phyloP scores from a whole-genome alignment of 106 monocot species.

The Vanilla planifolia region DNA sequence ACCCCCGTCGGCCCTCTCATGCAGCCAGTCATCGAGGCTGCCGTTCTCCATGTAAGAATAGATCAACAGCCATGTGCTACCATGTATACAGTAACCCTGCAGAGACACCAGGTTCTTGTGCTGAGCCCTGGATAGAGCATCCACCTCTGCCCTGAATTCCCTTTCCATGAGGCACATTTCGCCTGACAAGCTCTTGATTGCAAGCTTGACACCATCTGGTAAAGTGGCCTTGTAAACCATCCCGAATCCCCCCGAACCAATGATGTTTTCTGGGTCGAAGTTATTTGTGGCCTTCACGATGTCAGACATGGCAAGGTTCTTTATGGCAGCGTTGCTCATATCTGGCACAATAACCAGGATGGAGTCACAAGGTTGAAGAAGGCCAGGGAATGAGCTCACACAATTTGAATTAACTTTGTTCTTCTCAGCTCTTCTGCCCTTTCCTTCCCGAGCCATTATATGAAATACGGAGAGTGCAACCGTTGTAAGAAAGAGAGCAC shows the following conservation, averaged over 20 bases:
- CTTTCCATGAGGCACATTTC: slow-evolving; percentile 60
- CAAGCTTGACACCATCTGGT: slow-evolving; percentile 50
- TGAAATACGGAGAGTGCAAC: not conserved
- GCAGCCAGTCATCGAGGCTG: slow-evolving; percentile 65
- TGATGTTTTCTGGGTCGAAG: slow-evolving; percentile 64
- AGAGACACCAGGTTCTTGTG: slow-evolving; percentile 53
- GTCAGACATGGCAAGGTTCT: slow-evolving; percentile 15
- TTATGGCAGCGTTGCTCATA: not conserved
- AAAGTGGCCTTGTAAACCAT: slow-evolving; percentile 62
- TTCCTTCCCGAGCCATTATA: not conserved
- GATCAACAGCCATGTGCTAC: slow-evolving; percentile 45
- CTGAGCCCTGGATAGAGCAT: slow-evolving; percentile 56
- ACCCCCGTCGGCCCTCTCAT: slow-evolving; percentile 39
- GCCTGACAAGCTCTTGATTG: slow-evolving; percentile 53
- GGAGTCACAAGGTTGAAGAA: not conserved
- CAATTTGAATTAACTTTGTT: not conserved
- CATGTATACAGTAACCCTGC: slow-evolving; percentile 50
- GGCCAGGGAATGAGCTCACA: not conserved
- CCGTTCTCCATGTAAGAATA: slow-evolving; percentile 75
- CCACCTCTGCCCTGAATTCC: slow-evolving; percentile 62
- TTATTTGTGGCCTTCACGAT: slow-evolving; percentile 57
- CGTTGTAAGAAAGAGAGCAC: not conserved
- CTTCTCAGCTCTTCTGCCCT: not conserved
- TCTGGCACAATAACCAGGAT: not conserved
- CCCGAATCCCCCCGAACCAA: slow-evolving; percentile 71